phyloP scores from a whole-genome alignment of 2,329 filamentous ascomycete genomes.

The Calonectria pteridis region DNA sequence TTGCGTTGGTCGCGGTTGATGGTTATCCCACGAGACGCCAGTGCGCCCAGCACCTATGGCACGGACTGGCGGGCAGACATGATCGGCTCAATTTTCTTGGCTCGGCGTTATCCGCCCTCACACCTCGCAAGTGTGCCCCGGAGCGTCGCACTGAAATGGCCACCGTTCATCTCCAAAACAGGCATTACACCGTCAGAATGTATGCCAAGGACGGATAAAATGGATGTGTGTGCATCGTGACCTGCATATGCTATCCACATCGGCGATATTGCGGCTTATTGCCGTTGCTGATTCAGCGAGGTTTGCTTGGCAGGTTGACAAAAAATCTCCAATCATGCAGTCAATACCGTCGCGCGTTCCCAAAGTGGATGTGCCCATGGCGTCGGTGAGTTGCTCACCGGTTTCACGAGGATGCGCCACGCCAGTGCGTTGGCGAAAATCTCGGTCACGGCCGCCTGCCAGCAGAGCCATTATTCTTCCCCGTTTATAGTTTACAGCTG shows the following conservation, averaged over 20 bases:
- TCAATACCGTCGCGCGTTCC: not conserved
- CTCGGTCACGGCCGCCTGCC: too few species aligned
- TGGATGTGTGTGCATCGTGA: too few species aligned
- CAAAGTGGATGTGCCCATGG: not conserved
- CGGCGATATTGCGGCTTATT: not conserved
- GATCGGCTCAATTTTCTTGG: not conserved
- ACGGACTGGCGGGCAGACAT: not conserved
- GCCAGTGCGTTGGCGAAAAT: not conserved
- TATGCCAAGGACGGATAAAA: not conserved
- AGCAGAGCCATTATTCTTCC: not conserved
- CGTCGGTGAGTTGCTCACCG: not conserved
- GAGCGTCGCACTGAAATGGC: not conserved
- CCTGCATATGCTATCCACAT: not conserved
- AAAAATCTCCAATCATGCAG: not conserved
- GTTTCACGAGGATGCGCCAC: not conserved
- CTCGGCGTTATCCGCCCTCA: not conserved
- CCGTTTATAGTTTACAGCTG: not conserved
- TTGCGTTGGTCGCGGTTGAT: not conserved
- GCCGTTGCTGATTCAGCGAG: not conserved
- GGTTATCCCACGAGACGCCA: not conserved
- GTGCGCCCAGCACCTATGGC: not conserved
- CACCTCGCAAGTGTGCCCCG: not conserved
- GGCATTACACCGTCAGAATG: not conserved
- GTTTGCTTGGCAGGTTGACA: not conserved
- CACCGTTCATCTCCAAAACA: not conserved